phyloP scores from a whole-genome alignment of 2,329 filamentous ascomycete species.

The Neofusicoccum cordaticola region DNA sequence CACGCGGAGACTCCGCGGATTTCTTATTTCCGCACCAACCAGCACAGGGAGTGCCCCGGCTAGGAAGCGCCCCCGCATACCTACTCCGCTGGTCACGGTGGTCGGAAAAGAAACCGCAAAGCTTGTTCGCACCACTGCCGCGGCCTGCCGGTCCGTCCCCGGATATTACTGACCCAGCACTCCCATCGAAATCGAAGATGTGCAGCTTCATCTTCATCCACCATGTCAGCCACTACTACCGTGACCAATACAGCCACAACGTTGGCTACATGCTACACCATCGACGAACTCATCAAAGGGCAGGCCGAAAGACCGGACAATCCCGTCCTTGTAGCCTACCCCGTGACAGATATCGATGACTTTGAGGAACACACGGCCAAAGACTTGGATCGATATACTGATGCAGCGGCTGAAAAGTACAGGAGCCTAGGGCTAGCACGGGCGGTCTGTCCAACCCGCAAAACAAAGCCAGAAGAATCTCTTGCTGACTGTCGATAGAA shows the following conservation, averaged over 20 bases:
- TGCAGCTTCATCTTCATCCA: too few species aligned
- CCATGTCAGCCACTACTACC: not conserved
- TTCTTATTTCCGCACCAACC: not conserved
- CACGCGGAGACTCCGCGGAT: not conserved
- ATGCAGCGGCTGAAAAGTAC: constrained; percentile 25
- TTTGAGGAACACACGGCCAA: constrained; percentile 27
- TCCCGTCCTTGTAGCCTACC: constrained; percentile 25
- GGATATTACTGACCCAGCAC: too few species aligned
- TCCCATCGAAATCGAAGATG: too few species aligned
- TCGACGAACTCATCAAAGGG: constrained; percentile 27
- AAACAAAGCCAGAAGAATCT: not conserved
- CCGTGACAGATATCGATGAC: constrained; percentile 25
- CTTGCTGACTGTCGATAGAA: not conserved
- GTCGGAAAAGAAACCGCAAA: constrained; percentile 6
- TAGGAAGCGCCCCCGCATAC: not conserved
- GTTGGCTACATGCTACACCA: constrained; percentile 19
- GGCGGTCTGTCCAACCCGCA: constrained; percentile 19
- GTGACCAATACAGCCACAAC: not conserved
- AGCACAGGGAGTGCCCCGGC: too few species aligned
- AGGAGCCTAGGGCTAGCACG: constrained; percentile 23
- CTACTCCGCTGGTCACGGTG: not conserved
- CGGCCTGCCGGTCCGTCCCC: not conserved
- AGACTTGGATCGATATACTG: constrained; percentile 25
- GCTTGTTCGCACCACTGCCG: not conserved
- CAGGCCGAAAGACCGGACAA: constrained; percentile 23